phyloP scores from a whole-genome alignment of 306 rosid genomes.

The Argentina anserina region DNA sequence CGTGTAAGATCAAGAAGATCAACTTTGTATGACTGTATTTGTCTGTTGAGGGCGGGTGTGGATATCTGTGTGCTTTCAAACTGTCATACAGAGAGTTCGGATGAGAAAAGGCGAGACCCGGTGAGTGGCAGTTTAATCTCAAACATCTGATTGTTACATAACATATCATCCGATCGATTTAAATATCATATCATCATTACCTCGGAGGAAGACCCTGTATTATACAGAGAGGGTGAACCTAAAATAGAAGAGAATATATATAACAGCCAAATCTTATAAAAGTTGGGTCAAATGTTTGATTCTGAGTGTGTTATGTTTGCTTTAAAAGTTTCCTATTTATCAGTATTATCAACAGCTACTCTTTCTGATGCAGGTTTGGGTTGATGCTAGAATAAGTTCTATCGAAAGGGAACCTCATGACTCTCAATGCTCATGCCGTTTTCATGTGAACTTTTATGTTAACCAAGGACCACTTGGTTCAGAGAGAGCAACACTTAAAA shows the following conservation, averaged over 20 bases:
- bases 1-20: conserved; percentile 73
- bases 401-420: conserved; percentile 76
- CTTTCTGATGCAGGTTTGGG: conserved; percentile 48
- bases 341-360: conserved; percentile 12
- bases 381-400: conserved; percentile 82
- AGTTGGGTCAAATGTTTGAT: neutral
- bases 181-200: neutral
- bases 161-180: neutral
- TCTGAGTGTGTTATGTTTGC: neutral
- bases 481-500: conserved; percentile 54
- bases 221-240: neutral
- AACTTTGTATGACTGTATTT: conserved; percentile 61
- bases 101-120: conserved; percentile 26
- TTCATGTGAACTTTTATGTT: conserved; percentile 64
- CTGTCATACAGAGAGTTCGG: conserved; percentile 25
- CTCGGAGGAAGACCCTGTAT: neutral
- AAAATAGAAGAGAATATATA: neutral
- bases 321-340: neutral
- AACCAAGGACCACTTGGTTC: conserved; percentile 78
- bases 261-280: neutral
- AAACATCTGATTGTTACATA: conserved; percentile 10
- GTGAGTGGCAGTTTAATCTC: conserved; percentile 44
- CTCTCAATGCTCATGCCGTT: conserved; percentile 59
- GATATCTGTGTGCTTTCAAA: conserved; percentile 63
- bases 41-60: conserved; percentile 68